Evolutionary conservation across 1,284 basidiomycete genomes (phyloP).

Genomic region (Rhodofomes roseus): DNA sequence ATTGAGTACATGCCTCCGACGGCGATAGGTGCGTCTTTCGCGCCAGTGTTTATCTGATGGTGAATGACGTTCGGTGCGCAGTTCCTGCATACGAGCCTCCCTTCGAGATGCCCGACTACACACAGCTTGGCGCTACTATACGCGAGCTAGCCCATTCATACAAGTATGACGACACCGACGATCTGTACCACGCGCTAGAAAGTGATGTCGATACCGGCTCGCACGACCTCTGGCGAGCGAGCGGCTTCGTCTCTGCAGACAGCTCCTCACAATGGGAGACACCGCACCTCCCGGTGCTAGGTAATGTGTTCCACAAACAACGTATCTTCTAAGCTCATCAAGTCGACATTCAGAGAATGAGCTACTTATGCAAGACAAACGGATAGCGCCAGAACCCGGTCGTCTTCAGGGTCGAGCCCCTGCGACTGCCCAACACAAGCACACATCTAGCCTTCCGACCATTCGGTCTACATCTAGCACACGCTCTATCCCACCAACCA

Average conservation of each 20-base stretch:
- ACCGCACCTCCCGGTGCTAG: conserved; percentile 22
- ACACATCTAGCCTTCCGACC: not conserved
- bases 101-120: conserved; percentile 34
- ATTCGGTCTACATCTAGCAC: not conserved
- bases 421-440: not conserved
- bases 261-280: conserved; percentile 13
- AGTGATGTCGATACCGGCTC: conserved; percentile 24
- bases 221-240: conserved; percentile 15
- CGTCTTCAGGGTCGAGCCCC: not conserved
- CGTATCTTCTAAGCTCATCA: not conserved
- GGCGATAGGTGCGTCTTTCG: conserved; percentile 45
- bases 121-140: conserved; percentile 21
- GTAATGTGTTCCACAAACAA: conserved; percentile 14
- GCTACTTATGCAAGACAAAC: not conserved
- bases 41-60: not conserved
- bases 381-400: conserved; percentile 9
- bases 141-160: conserved; percentile 23
- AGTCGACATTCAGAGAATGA: not conserved
- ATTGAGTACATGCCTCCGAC: conserved; percentile 79
- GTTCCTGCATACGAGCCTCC: conserved; percentile 32
- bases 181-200: conserved; percentile 24
- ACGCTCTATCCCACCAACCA: not conserved
- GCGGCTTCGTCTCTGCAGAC: conserved; percentile 14
- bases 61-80: conserved; percentile 7
- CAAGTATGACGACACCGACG: conserved; percentile 25